Evolutionary conservation across 1,139 yeast genomes (phyloP), one percentile per base, ranked within the genome.

Genomic region (Lodderomyces margitis): DNA sequence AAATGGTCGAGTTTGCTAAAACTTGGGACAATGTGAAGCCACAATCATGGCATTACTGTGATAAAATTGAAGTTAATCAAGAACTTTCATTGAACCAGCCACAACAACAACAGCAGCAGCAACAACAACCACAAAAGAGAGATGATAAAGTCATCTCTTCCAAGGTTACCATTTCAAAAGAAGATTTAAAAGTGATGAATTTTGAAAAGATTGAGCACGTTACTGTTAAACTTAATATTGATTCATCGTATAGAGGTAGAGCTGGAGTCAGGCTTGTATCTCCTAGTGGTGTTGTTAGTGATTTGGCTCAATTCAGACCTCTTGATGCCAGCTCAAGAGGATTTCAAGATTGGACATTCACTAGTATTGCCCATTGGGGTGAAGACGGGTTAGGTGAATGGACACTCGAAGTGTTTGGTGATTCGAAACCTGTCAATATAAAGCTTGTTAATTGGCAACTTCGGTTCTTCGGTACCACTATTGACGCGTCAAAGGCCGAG

Each of bases 301-400:
- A 81, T 38, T 70, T 94, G 48, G 96, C 95, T 1, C 78, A 83
- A n/a, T 74, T 74, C 32, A 77, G 99, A 52, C 62, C 62, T 4
- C 52, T 62, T 16, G 99, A 94, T 60, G 51, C 47, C 3, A 70
- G 81, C 4, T 52, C 55, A 2, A 68, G 59, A 1, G 96, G 97
- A 0, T 85, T 87, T 51, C 55, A 58, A 8, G 73, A 84, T 50
- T 94, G 99, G 99, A 86, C 89, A 1, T 92, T 92, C 57, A 88
- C 91, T 89, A 79, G 94, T n/a, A 98, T 94, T 17, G 98, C 96
- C 2, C 98, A 92, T 60, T 92, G 98, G 98, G 97, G 96, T 27
- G 97, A 89, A 58, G 48, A 61, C 1, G 94, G 94, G 2, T 62
- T 64, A 24, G 99, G 99, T 9, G 80, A 78, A 12, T 94, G 98